Evolutionary conservation across 1,284 basidiomycete genomes (phyloP), one percentile per base, ranked within the genome.

Genomic region (Ceratobasidium sp.): DNA sequence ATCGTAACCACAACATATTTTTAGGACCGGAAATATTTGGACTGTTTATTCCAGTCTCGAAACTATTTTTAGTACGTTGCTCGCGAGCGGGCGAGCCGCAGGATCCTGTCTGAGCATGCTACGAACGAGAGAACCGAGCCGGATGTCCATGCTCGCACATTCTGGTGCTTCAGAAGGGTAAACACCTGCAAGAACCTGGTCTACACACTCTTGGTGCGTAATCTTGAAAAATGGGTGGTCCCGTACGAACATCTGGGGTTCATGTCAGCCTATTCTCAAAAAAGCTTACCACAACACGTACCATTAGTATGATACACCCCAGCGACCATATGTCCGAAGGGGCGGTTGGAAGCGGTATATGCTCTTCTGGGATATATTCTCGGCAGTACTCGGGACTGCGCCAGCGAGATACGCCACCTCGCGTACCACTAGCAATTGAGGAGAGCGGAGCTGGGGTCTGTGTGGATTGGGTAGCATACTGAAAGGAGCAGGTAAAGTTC

Each of bases 301-400:
- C 66, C 1, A 8, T 14, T 14, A 72, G 43, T 1, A 72, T 22
- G 2, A 72, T 27, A 9, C 34, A 48, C 22, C 56, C 69, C 4
- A 72, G 49, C 0, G 69, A 43, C 69, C 69, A 72, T n/a, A 72
- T 62, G 19, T 72, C 69, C 14, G 39, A 22, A 37, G 56, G 14
- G 7, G 29, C 14, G 24, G 69, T 72, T 7, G 69, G 69, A 8
- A 51, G 3, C 8, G 34, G 37, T 39, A 72, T 14, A 29, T 51
- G 43, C 9, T 46, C 39, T 1, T 48, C 24, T 9, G 16, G 19
- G 2, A 13, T 39, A 22, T 5, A 51, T 9, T 58, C 39, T 37
- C n/a, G 39, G 27, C 34, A 19, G n/a, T 48, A 34, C 41, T 71
- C 53, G 8, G 66, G 66, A 8, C 58, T 59, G 13, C 34, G 16